A percentile compares a stretch with the other conserved stretches of the same genome.
Evolutionary conservation across 2,329 filamentous ascomycete species (phyloP).

Genomic region (Teratosphaeria gauchensis): DNA sequence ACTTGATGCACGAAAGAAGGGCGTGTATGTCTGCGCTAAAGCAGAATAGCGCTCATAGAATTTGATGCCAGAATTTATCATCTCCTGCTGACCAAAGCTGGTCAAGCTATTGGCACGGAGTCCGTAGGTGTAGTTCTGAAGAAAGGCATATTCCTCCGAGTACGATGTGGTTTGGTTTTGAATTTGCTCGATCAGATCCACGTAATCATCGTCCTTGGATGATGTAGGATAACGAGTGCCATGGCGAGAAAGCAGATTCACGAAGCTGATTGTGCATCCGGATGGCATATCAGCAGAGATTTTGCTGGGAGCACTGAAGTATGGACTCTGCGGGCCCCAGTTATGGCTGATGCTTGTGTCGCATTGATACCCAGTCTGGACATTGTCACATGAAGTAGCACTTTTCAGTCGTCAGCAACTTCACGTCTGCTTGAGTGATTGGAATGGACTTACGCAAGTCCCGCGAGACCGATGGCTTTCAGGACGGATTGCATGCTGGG

Average conservation of each 20-base stretch:
- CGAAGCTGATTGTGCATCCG: constrained; percentile 67
- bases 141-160: constrained; percentile 55
- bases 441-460: background rate
- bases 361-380: constrained; percentile 51
- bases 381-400: constrained; percentile 15
- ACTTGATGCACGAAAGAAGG: constrained; percentile 63
- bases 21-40: constrained; percentile 49
- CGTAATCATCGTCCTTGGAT: constrained; percentile 57
- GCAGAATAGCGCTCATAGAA: constrained; percentile 65
- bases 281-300: constrained; percentile 52
- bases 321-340: constrained; percentile 61
- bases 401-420: background rate
- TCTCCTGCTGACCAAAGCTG: constrained; percentile 55
- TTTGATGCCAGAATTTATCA: constrained; percentile 64
- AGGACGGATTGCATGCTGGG: background rate
- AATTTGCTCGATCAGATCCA: constrained; percentile 54
- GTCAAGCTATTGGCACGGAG: constrained; percentile 63
- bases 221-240: constrained; percentile 72
- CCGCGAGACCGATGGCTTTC: background rate
- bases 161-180: constrained; percentile 49
- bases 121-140: constrained; percentile 60
- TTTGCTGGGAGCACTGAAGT: constrained; percentile 62
- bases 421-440: background rate
- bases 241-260: constrained; percentile 71
- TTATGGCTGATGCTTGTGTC: constrained; percentile 50